Evolutionary conservation across 441 rosid genomes (phyloP), one percentile per base, ranked within the genome.

Genomic region (Dalechampia spathulata): DNA sequence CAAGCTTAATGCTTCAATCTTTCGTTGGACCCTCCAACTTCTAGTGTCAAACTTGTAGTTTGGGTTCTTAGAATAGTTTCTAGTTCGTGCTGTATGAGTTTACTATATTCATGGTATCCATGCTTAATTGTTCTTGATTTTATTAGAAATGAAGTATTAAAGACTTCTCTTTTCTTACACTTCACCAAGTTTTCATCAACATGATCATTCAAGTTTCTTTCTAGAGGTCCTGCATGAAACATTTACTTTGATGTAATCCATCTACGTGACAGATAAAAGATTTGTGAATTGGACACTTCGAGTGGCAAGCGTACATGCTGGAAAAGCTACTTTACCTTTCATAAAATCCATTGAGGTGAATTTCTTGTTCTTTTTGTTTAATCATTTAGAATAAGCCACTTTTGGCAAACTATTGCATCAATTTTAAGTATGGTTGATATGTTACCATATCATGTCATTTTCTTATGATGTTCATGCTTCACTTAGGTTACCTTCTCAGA

Each of bases 261-360:
- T 60, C 51, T 51, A 37, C 49, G 56, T 61, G 55, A 61, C 86
- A 92, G 98, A 92, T 76, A 73, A 79, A 65, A 85, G 64, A 61
- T 86, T 56, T 61, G 75, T 78, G 57, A 92, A 89, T 72, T 92
- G 99, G 99, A 89, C 75, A 15, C 67, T 92, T 56, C 83, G 83
- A 27, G 71, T 89, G 32, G 85, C 81, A 60, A 89, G 97, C 65
- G 75, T 80, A 17, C 96, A 92, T 68, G 91, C 92, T 43, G 58
- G 63, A 63, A 76, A 66, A 59, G 79, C 92, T 58, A 86, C 80
- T 49, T 70, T 92, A 72, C 84, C 97, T 1, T 92, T 92, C 68
- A 78, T 92, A 60, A 73, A 81, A 39, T 83, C 96, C 51, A 65
- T 86, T 40, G 88, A 86, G 94, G 98, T 88, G 61, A 76, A 38